Percentiles rank a stretch among this genome's conserved stretches.
These are phyloP conservation scores for Penicillium freii DNA, from an alignment of 2,329 filamentous ascomycete genomes.

Conservation along the genomic window DNA sequence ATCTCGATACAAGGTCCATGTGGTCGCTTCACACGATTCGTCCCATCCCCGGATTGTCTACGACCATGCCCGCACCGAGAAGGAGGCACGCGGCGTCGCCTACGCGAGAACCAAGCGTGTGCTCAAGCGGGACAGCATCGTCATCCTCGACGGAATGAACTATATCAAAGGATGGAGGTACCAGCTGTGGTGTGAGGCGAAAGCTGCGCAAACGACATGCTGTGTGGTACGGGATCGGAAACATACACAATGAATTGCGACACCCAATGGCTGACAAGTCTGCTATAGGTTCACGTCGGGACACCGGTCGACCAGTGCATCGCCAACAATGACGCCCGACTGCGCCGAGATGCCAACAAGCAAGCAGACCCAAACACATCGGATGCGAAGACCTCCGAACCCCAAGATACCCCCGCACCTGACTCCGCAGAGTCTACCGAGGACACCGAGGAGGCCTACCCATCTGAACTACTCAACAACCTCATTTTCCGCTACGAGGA, in stretches of 20 bases:
- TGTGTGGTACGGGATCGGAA: constrained; percentile 53
- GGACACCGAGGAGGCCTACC: constrained; percentile 45
- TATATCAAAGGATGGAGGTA: constrained; percentile 69
- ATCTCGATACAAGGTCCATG: constrained; percentile 45
- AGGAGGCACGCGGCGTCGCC: constrained; percentile 61
- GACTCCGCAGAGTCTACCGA: constrained; percentile 4
- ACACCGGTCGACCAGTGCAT: constrained; percentile 56
- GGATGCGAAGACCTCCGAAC: not conserved
- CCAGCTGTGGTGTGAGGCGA: constrained; percentile 66
- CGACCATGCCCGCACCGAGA: constrained; percentile 58
- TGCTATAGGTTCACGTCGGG: constrained; percentile 55
- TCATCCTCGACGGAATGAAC: constrained; percentile 64
- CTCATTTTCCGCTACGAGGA: constrained; percentile 66
- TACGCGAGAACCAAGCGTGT: constrained; percentile 61
- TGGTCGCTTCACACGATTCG: constrained; percentile 41
- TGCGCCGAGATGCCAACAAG: constrained; percentile 21
- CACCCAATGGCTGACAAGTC: not conserved
- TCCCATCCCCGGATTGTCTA: constrained; percentile 53
- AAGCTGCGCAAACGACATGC: constrained; percentile 59
- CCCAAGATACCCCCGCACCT: not conserved
- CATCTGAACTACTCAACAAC: constrained; percentile 59
- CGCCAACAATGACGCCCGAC: constrained; percentile 50
- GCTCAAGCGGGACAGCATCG: constrained; percentile 57
- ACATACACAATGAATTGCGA: not conserved
- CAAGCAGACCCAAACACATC: not conserved